phyloP scores from a whole-genome alignment of 208 protist species.

The Angomonas desouzai region DNA sequence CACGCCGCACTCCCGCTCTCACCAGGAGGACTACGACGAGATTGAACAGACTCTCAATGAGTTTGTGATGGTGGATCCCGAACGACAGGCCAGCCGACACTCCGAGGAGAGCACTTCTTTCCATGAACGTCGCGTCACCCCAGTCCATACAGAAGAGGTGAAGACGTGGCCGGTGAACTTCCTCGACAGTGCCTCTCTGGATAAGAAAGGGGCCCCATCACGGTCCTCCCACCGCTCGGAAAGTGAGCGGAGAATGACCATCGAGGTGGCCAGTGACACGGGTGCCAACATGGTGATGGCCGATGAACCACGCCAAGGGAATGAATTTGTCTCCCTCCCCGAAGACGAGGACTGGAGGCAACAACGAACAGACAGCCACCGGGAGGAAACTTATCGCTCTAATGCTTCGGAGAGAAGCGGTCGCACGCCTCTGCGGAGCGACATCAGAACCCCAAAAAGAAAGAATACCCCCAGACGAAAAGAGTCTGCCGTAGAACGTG shows the following conservation, averaged over 20 bases:
- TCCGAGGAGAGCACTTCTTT: neutral
- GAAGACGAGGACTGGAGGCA: constrained; percentile 17
- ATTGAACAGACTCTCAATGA: constrained; percentile 30
- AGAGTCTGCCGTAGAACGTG: constrained; percentile 6
- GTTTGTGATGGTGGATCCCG: constrained; percentile 1
- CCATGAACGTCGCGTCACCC: neutral
- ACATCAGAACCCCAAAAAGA: neutral
- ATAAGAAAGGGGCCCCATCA: constrained; percentile 35
- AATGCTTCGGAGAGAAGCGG: constrained; percentile 10
- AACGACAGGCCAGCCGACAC: neutral
- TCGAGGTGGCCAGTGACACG: neutral
- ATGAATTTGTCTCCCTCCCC: neutral
- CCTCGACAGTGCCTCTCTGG: constrained; percentile 23
- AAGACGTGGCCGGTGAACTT: constrained; percentile 30
- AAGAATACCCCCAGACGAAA: constrained; percentile 8
- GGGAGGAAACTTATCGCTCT: constrained; percentile 17
- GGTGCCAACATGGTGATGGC: neutral
- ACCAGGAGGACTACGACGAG: constrained; percentile 15
- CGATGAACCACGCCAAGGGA: neutral
- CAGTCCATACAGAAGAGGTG: neutral
- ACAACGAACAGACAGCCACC: neutral
- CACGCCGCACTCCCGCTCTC: neutral
- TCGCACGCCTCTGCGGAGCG: neutral
- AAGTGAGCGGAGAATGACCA: constrained; percentile 5
- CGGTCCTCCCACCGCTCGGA: constrained; percentile 18